phyloP scores from a whole-genome alignment of 306 rosid species.

The Betula pendula region DNA sequence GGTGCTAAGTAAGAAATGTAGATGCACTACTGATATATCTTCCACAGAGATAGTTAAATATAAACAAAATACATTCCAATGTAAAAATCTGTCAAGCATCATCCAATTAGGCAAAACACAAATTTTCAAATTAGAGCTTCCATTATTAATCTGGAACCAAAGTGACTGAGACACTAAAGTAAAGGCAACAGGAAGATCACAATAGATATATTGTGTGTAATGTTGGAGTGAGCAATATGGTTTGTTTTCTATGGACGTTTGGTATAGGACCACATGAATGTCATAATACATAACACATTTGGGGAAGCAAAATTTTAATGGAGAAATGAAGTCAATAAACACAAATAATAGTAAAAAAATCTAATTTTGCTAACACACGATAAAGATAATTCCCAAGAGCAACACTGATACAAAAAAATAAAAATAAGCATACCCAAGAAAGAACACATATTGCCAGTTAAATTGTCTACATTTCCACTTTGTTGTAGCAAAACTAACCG shows the following conservation, averaged over 20 bases:
- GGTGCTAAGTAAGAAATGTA: not conserved
- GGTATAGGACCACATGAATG: not conserved
- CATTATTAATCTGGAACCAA: not conserved
- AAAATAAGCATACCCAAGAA: constrained; percentile 73
- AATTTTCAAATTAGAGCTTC: not conserved
- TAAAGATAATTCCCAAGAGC: constrained; percentile 11
- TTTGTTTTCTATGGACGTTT: not conserved
- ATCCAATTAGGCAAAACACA: not conserved
- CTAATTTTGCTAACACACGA: constrained; percentile 4
- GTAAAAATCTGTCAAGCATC: not conserved
- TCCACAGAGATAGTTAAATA: not conserved
- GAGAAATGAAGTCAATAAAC: not conserved
- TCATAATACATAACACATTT: not conserved
- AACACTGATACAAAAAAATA: not conserved
- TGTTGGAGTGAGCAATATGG: not conserved
- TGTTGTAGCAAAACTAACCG: constrained; percentile 86
- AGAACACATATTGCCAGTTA: constrained; percentile 84
- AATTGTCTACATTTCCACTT: constrained; percentile 94
- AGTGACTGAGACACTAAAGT: not conserved
- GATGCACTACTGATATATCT: not conserved
- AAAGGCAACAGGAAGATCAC: not conserved
- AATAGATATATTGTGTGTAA: not conserved
- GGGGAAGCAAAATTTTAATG: not conserved
- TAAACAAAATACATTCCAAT: not conserved
- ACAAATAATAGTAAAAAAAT: not conserved